A percentile compares a stretch with the other conserved stretches of the same genome.
Evolutionary conservation across 75 land plant genomes (phyloP).

Genomic region (Cunninghamia lanceolata): DNA sequence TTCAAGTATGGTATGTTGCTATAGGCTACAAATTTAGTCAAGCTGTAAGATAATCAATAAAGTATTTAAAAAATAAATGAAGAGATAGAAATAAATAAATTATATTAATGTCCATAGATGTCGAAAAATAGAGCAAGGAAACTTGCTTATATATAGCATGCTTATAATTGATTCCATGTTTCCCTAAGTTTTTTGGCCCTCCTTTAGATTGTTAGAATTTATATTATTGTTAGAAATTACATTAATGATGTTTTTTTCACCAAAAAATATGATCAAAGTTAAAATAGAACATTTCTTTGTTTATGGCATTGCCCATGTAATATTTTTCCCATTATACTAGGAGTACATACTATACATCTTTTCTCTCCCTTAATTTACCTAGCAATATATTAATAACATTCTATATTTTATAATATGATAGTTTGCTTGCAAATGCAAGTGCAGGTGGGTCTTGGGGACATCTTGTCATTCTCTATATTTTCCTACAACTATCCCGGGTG

Average conservation of each 20-base stretch:
- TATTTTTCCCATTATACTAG: background rate
- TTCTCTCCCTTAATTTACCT: background rate
- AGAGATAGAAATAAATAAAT: no score
- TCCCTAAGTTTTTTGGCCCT: background rate
- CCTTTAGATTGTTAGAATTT: background rate
- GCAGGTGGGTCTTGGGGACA: conserved; percentile 85
- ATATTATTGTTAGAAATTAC: background rate
- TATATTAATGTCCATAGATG: no score
- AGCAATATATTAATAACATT: background rate
- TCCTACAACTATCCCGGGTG: conserved; percentile 68
- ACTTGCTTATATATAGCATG: background rate
- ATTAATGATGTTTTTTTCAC: background rate
- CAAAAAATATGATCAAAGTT: no score
- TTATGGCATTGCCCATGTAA: background rate
- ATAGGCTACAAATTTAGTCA: no score
- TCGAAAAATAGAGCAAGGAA: no score
- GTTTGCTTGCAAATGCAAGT: conserved; percentile 12
- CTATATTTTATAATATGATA: background rate
- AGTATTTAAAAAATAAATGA: no score
- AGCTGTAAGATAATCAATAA: no score
- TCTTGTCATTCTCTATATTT: conserved; percentile 70
- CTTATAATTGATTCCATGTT: background rate
- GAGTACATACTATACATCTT: background rate
- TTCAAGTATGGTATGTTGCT: background rate
- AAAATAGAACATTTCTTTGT: no score